phyloP scores from a whole-genome alignment of 495 filamentous ascomycete genomes.

The Lophiostoma macrostomum region DNA sequence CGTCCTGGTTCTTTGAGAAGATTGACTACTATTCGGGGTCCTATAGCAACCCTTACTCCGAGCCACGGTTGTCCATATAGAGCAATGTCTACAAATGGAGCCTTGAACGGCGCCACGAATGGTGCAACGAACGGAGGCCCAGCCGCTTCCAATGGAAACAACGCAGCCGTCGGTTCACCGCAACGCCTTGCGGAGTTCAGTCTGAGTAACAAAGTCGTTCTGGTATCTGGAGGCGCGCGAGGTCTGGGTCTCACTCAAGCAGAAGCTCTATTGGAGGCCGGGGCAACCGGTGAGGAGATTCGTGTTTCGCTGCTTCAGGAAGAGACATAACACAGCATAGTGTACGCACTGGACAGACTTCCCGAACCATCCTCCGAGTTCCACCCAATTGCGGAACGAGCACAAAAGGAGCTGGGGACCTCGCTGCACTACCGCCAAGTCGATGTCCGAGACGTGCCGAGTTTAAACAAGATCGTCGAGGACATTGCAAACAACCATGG shows the following conservation, averaged over 20 bases:
- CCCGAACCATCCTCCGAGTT: constrained; percentile 57
- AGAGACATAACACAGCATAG: constrained; percentile 34
- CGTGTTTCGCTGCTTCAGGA: neutral
- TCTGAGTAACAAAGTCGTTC: constrained; percentile 70
- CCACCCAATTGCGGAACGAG: constrained; percentile 59
- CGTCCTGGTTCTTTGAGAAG: no score
- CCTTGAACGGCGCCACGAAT: neutral
- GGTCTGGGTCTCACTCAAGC: constrained; percentile 77
- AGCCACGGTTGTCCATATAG: no score
- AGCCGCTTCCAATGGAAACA: constrained; percentile 1
- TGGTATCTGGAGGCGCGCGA: constrained; percentile 75
- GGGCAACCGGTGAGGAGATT: constrained; percentile 55
- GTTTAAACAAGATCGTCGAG: constrained; percentile 63
- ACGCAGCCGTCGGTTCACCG: constrained; percentile 6
- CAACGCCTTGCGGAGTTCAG: constrained; percentile 69
- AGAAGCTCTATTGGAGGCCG: constrained; percentile 76
- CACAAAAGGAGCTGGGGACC: constrained; percentile 62
- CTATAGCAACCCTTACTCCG: no score
- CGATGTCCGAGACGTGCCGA: constrained; percentile 74
- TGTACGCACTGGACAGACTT: constrained; percentile 58
- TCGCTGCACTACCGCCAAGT: constrained; percentile 74
- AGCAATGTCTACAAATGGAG: neutral
- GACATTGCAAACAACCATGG: constrained; percentile 68
- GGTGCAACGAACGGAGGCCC: neutral
- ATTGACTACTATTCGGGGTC: no score